These are phyloP conservation scores for Candida pini DNA, from an alignment of 805 yeast genomes.

Conservation along the genomic window DNA sequence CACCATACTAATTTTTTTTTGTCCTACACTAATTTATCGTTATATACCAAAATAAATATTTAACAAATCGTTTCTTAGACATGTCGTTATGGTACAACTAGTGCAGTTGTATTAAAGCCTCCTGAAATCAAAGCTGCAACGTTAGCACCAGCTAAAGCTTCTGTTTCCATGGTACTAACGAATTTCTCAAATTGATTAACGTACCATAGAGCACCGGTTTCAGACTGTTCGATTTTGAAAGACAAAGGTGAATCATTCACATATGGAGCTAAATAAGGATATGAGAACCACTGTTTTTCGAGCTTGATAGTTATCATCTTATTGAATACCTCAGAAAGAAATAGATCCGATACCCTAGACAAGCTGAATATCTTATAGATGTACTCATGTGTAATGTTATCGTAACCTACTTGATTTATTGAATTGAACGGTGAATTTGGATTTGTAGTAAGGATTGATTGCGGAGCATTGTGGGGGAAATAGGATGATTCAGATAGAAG, in stretches of 20 bases:
- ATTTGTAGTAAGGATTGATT: constrained; percentile 22
- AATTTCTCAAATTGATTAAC: constrained; percentile 41
- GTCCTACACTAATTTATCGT: neutral
- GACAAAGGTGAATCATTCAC: constrained; percentile 17
- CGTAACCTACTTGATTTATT: constrained; percentile 26
- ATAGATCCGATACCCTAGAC: constrained; percentile 13
- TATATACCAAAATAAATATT: neutral
- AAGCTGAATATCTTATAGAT: constrained; percentile 39
- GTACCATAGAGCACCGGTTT: constrained; percentile 34
- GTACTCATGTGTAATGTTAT: constrained; percentile 23
- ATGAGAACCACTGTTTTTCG: constrained; percentile 38
- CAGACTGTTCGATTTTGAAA: constrained; percentile 11
- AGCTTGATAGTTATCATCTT: constrained; percentile 18
- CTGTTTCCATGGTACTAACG: constrained; percentile 48
- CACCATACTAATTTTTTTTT: too few relatives aligned
- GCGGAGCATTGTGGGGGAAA: constrained; percentile 26
- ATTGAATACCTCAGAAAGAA: constrained; percentile 20
- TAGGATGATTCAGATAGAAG: constrained; percentile 9
- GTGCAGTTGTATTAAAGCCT: constrained; percentile 23
- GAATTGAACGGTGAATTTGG: constrained; percentile 28
- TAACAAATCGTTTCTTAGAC: neutral
- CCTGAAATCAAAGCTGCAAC: constrained; percentile 38
- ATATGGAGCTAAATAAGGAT: constrained; percentile 34
- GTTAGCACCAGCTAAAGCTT: constrained; percentile 43
- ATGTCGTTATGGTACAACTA: constrained; percentile 13